Base-by-base conservation (phyloP, 2,329 filamentous ascomycete genomes). In the Alternaria triticina region DNA sequence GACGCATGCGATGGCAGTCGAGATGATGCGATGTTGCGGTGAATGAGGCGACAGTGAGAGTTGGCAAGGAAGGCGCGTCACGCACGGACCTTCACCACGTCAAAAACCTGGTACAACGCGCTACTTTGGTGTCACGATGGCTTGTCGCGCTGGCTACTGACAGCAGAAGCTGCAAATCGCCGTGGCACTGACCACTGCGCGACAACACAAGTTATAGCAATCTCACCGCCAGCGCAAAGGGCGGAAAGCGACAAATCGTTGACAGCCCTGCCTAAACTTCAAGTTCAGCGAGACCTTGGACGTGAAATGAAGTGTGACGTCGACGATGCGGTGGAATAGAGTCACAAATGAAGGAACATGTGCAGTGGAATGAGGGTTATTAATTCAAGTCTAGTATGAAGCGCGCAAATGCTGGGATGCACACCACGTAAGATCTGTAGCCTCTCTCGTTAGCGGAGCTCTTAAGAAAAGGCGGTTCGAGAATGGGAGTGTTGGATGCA, bases 81-180 rank as follows among this genome's bases (percentile, higher is more conserved):
- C 28, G 64, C 67, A 62, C 65, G 58, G 67, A 22, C 67, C 60
- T 54, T 17, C 22, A 45, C 43, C 59, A 46, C 59, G 40, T 59
- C 30, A 25, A 28, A 40, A 49, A 52, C 49, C 25, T 40, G 49
- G 49, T 52, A 36, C 36, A 2, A 40, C 36, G 36, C 36, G 36
- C 36, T 40, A 40, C 36, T 17, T 40, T 40, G 36, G 36, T 40
- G 36, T 40, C 36, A 40, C 36, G 36, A 40, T 40, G 36, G 4
- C 36, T 40, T 40, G 36, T 28, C 23, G 44, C 11, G 27, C 46
- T 43, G 25, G 36, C 36, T 17, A 13, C 20, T 40, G 54, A 43
- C 52, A 51, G 44, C 23, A 57, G 20, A 47, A 43, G 28, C 28
- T 59, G 44, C 45, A 52, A 43, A 49, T 20, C 23, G 27, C 36